A percentile compares a stretch with the other conserved stretches of the same genome.
Evolutionary conservation across 306 rosid genomes (phyloP).

Genomic region (Cicer arietinum): DNA sequence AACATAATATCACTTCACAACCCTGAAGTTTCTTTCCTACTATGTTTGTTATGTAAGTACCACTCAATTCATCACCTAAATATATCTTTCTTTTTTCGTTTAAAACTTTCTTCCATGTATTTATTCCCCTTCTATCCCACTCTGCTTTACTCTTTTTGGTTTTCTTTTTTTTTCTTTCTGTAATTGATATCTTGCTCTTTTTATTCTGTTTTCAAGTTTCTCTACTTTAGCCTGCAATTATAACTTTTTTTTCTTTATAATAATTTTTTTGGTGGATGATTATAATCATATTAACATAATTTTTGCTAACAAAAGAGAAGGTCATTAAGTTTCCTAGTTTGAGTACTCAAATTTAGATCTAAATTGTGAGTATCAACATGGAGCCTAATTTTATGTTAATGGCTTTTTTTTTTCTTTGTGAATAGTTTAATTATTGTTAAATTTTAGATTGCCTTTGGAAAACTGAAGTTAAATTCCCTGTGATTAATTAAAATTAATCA

Average conservation of each 20-base stretch:
- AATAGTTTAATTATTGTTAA: too few relatives aligned
- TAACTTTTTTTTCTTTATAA: neutral
- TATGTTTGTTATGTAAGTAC: slow-evolving; percentile 49
- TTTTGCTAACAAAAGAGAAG: slow-evolving; percentile 5
- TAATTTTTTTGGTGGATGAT: neutral
- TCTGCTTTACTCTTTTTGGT: slow-evolving; percentile 1
- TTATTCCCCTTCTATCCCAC: slow-evolving; percentile 3
- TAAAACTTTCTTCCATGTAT: slow-evolving; percentile 40
- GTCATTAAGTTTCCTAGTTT: neutral
- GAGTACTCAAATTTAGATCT: slow-evolving; percentile 19
- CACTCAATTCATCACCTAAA: slow-evolving; percentile 30
- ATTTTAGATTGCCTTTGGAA: too few relatives aligned
- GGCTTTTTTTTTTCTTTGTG: neutral
- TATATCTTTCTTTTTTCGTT: slow-evolving; percentile 26
- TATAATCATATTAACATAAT: neutral
- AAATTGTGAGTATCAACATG: neutral
- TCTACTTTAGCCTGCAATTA: slow-evolving; percentile 38
- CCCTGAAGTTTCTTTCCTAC: slow-evolving; percentile 42
- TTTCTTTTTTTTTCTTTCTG: neutral
- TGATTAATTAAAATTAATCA: neutral
- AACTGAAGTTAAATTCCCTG: too few relatives aligned
- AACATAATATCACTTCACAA: slow-evolving; percentile 23
- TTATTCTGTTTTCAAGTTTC: slow-evolving; percentile 29
- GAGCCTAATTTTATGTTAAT: slow-evolving; percentile 1
- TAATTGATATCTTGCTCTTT: slow-evolving; percentile 15